Evolutionary conservation across 2,329 filamentous ascomycete species (phyloP).

Genomic region (Ophiostoma australiae): DNA sequence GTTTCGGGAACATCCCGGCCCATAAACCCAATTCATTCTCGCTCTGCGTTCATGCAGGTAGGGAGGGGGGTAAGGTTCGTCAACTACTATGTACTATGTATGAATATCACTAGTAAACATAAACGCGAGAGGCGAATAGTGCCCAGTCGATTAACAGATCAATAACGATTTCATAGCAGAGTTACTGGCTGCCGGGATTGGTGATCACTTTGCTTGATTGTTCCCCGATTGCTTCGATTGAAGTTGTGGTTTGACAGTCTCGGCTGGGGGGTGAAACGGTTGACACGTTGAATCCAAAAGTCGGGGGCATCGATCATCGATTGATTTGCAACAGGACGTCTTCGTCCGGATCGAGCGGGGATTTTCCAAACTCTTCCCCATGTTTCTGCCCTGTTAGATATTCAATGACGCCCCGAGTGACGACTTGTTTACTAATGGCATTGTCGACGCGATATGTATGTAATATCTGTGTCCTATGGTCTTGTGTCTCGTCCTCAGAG

Average conservation of each 20-base stretch:
- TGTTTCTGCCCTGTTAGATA: background rate
- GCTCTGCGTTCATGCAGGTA: slow-evolving; percentile 4
- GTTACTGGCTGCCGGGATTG: no score
- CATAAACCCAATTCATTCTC: background rate
- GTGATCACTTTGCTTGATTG: background rate
- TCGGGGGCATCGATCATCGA: background rate
- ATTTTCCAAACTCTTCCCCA: background rate
- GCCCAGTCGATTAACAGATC: background rate
- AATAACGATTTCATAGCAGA: background rate
- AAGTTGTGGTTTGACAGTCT: background rate
- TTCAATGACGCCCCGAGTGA: background rate
- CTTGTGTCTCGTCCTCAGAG: background rate
- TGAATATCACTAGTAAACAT: background rate
- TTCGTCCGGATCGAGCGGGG: background rate
- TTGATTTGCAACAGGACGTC: background rate
- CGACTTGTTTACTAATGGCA: background rate
- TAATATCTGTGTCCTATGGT: background rate
- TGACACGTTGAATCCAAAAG: background rate
- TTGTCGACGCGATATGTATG: background rate
- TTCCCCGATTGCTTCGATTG: background rate
- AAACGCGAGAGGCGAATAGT: slow-evolving; percentile 3
- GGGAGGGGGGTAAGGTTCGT: background rate
- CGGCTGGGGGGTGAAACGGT: background rate
- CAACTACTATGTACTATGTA: no score
- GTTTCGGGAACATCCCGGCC: background rate